Conservation (phyloP, 306 rosid genomes). For the Prunus campanulata region DNA sequence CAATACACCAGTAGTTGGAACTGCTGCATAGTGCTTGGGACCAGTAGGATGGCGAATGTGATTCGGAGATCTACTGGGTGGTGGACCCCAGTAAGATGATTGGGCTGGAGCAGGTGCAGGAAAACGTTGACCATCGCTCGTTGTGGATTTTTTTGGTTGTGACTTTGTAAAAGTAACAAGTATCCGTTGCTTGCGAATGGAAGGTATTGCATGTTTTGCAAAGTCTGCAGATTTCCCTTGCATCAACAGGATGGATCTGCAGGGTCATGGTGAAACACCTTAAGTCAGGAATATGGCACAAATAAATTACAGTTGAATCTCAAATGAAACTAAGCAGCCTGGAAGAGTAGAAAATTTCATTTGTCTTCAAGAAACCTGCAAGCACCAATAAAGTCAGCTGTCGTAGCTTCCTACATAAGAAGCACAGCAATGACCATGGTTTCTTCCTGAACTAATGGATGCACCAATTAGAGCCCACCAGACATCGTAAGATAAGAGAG, state of each 20-base stretch:
- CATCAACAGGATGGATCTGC: slow-evolving; percentile 67
- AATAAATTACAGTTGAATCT: slow-evolving; percentile 3
- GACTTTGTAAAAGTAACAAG: slow-evolving; percentile 74
- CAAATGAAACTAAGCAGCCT: background rate
- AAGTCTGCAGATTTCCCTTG: slow-evolving; percentile 77
- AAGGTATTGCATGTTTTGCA: slow-evolving; percentile 78
- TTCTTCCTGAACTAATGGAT: too few relatives aligned
- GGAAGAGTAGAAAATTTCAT: background rate
- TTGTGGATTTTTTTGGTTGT: slow-evolving; percentile 51
- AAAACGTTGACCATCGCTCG: slow-evolving; percentile 53
- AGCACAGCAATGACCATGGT: too few relatives aligned
- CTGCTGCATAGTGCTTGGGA: slow-evolving; percentile 59
- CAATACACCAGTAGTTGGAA: slow-evolving; percentile 55
- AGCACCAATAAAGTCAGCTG: background rate
- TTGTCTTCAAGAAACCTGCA: background rate
- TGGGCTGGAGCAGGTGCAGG: slow-evolving; percentile 35
- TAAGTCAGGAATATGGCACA: slow-evolving; percentile 11
- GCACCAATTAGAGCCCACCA: too few relatives aligned
- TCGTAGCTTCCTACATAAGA: background rate
- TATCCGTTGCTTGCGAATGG: slow-evolving; percentile 72
- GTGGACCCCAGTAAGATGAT: slow-evolving; percentile 63
- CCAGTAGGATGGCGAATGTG: slow-evolving; percentile 56
- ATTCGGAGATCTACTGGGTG: slow-evolving; percentile 66
- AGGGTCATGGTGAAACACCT: slow-evolving; percentile 9
- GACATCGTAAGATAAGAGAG: background rate